Conservation (phyloP, 345 rosid species). For the Hibiscus tridactylites region DNA sequence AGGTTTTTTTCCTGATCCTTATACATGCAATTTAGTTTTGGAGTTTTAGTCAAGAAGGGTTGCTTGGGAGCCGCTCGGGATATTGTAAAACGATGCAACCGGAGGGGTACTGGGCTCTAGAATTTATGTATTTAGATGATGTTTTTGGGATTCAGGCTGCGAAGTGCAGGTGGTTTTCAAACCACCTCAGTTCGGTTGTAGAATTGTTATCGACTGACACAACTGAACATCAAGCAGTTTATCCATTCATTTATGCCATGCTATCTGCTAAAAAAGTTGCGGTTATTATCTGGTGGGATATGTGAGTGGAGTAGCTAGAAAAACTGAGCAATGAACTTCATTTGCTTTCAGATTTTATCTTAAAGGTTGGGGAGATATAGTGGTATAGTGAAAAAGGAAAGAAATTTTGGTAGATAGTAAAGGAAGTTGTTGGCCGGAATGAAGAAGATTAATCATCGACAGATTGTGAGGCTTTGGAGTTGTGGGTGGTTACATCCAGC, state of each 20-base stretch:
- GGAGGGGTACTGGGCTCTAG: slow-evolving; percentile 15
- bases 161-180: not conserved
- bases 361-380: not conserved
- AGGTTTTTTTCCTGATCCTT: slow-evolving; percentile 55
- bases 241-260: not conserved
- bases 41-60: slow-evolving; percentile 21
- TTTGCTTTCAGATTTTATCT: not conserved
- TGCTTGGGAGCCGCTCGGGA: slow-evolving; percentile 23
- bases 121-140: not conserved
- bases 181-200: not conserved
- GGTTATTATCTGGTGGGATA: not conserved
- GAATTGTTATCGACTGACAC: not conserved
- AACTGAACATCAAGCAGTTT: not conserved
- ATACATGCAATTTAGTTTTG: slow-evolving; percentile 36
- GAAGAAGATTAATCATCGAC: not conserved
- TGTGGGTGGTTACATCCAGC: not conserved
- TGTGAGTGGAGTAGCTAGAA: not conserved
- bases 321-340: not conserved
- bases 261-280: not conserved
- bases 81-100: slow-evolving; percentile 15
- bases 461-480: slow-evolving; percentile 3
- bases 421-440: not conserved
- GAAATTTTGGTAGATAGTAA: not conserved
- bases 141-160: not conserved
- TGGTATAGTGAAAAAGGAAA: not conserved